These are phyloP conservation scores for Aspergillus persii DNA, from an alignment of 2,329 filamentous ascomycete genomes.

Conservation along the genomic window DNA sequence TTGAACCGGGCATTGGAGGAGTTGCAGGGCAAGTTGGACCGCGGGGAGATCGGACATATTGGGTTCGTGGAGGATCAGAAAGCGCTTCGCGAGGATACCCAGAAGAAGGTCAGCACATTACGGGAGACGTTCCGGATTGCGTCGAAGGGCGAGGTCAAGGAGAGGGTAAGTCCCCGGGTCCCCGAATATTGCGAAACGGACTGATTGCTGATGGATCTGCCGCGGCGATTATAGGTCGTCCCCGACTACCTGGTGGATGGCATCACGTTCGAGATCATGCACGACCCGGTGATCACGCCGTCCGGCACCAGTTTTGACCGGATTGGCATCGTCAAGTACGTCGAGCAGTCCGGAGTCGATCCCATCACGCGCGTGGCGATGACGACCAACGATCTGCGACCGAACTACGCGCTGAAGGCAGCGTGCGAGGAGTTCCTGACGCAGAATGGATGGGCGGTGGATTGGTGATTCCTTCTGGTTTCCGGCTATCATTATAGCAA, in stretches of 20 bases:
- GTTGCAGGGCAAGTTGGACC: constrained; percentile 34
- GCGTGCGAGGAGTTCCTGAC: constrained; percentile 83
- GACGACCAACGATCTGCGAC: constrained; percentile 65
- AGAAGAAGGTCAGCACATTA: constrained; percentile 47
- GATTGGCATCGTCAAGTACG: constrained; percentile 78
- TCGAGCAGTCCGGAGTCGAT: constrained; percentile 72
- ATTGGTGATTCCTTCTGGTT: constrained; percentile 61
- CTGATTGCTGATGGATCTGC: constrained; percentile 7
- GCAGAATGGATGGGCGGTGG: constrained; percentile 87
- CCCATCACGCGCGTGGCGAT: constrained; percentile 80
- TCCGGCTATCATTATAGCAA: background rate
- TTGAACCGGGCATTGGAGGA: constrained; percentile 36
- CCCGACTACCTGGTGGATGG: constrained; percentile 50
- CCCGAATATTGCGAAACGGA: background rate
- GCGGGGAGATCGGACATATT: constrained; percentile 52
- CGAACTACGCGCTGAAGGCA: constrained; percentile 76
- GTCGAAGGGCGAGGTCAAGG: constrained; percentile 40
- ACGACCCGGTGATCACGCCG: constrained; percentile 56
- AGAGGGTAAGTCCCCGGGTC: constrained; percentile 37
- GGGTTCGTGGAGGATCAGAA: constrained; percentile 68
- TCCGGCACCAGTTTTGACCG: constrained; percentile 90
- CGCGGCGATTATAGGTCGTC: constrained; percentile 34
- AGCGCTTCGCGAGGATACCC: constrained; percentile 51
- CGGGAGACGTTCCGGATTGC: constrained; percentile 44
- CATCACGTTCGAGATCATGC: constrained; percentile 52